These are phyloP conservation scores for Verbascum thapsus DNA, from an alignment of 257 asterid species.

Conservation along the genomic window DNA sequence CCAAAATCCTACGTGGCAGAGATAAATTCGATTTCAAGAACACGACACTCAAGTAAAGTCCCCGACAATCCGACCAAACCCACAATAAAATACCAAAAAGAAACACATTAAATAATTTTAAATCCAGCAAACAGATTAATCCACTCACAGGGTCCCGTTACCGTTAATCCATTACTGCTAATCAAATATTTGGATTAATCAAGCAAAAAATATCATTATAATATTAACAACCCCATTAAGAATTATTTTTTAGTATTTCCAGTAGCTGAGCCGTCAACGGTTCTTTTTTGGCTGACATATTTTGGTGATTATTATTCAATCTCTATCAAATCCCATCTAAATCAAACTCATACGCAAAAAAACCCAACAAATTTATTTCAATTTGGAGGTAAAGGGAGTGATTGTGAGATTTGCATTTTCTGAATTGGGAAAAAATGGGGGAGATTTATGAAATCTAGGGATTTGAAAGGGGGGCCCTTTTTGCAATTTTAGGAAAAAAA, in stretches of 20 bases:
- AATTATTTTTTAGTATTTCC: neutral
- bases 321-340: conserved; percentile 15
- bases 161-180: conserved; percentile 12
- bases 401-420: conserved; percentile 18
- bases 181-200: neutral
- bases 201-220: too few species aligned
- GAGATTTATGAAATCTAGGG: conserved; percentile 50
- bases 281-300: conserved; percentile 27
- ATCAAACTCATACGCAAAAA: conserved; percentile 27
- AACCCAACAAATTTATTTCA: too few species aligned
- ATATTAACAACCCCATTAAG: neutral
- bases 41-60: too few species aligned
- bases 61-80: too few species aligned
- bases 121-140: conserved; percentile 10
- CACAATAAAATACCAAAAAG: too few species aligned
- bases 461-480: conserved; percentile 60
- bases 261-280: conserved; percentile 24
- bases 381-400: too few species aligned
- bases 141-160: conserved; percentile 24
- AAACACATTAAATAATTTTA: too few species aligned
- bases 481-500: conserved; percentile 28
- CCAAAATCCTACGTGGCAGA: too few species aligned
- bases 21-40: too few species aligned
- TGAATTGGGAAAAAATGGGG: conserved; percentile 37
- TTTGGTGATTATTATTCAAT: conserved; percentile 23